These are phyloP conservation scores for Verticillium albo-atrum DNA, from an alignment of 2,329 filamentous ascomycete genomes.

Conservation along the genomic window DNA sequence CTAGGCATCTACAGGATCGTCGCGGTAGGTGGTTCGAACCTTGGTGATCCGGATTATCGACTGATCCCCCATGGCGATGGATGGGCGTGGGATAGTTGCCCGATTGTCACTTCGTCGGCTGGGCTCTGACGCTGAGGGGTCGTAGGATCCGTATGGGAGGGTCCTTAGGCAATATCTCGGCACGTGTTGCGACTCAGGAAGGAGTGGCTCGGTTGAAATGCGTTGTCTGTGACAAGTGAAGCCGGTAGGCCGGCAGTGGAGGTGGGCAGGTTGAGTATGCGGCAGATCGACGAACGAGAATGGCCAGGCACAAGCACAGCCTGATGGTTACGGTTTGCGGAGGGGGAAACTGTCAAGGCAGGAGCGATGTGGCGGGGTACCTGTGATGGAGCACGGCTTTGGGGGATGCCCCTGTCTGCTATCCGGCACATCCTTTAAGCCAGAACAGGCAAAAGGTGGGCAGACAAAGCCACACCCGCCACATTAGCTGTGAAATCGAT, in stretches of 20 bases:
- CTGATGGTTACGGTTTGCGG: neutral
- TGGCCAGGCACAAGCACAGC: neutral
- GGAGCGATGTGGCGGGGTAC: neutral
- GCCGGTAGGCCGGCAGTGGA: neutral
- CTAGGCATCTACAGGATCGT: neutral
- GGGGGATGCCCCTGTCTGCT: too few species aligned
- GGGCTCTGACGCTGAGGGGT: neutral
- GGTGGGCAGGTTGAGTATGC: neutral
- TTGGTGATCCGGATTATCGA: conserved; percentile 85
- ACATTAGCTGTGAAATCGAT: too few species aligned
- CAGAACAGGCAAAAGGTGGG: too few species aligned
- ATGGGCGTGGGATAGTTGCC: conserved; percentile 1
- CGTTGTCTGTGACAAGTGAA: neutral
- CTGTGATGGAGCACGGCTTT: too few species aligned
- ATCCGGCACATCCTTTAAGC: too few species aligned
- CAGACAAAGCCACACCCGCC: too few species aligned
- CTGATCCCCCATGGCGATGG: conserved; percentile 67
- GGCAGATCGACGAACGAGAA: neutral
- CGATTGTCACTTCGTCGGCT: neutral
- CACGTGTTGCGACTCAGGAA: neutral
- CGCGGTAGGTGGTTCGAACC: conserved; percentile 40
- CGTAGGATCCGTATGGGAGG: neutral
- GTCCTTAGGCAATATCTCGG: neutral
- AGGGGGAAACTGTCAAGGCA: neutral
- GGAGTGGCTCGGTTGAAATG: neutral